Conservation (phyloP, 805 yeast species). For the Candida incommunis region DNA sequence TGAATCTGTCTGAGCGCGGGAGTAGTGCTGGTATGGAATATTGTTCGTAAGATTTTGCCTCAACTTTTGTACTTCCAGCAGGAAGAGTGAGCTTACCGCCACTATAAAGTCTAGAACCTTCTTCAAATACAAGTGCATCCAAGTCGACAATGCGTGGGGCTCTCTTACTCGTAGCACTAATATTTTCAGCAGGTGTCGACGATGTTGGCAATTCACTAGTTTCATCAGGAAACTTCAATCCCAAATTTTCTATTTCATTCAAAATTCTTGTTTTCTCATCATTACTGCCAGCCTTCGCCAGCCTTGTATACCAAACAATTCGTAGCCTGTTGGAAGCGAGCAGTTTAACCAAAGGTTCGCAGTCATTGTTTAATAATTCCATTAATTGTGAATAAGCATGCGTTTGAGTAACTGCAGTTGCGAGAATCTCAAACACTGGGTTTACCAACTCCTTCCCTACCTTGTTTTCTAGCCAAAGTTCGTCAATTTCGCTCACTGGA, state of each 20-base stretch:
- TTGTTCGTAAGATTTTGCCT: slow-evolving; percentile 66
- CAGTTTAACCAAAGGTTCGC: slow-evolving; percentile 33
- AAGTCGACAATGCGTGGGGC: slow-evolving; percentile 45
- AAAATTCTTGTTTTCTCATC: slow-evolving; percentile 26
- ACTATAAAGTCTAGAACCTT: slow-evolving; percentile 58
- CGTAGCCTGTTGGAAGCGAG: slow-evolving; percentile 37
- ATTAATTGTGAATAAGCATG: slow-evolving; percentile 41
- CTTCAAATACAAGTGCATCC: slow-evolving; percentile 48
- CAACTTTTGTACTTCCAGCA: slow-evolving; percentile 65
- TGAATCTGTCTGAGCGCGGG: slow-evolving; percentile 15
- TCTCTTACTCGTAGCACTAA: slow-evolving; percentile 11
- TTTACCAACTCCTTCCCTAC: slow-evolving; percentile 13
- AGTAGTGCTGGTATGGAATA: slow-evolving; percentile 22
- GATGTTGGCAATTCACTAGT: neutral
- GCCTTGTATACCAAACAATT: slow-evolving; percentile 40
- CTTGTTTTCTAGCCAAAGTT: slow-evolving; percentile 36
- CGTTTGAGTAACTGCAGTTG: slow-evolving; percentile 24
- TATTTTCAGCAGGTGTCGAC: slow-evolving; percentile 12
- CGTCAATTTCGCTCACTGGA: slow-evolving; percentile 28
- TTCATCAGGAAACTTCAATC: slow-evolving; percentile 4
- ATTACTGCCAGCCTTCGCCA: slow-evolving; percentile 25
- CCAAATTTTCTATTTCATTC: slow-evolving; percentile 11
- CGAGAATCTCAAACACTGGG: slow-evolving; percentile 27
- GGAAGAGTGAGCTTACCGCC: slow-evolving; percentile 62
- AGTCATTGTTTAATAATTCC: slow-evolving; percentile 37